phyloP scores from a whole-genome alignment of 2,329 filamentous ascomycete species.

The Paraconiothyrium sp. region DNA sequence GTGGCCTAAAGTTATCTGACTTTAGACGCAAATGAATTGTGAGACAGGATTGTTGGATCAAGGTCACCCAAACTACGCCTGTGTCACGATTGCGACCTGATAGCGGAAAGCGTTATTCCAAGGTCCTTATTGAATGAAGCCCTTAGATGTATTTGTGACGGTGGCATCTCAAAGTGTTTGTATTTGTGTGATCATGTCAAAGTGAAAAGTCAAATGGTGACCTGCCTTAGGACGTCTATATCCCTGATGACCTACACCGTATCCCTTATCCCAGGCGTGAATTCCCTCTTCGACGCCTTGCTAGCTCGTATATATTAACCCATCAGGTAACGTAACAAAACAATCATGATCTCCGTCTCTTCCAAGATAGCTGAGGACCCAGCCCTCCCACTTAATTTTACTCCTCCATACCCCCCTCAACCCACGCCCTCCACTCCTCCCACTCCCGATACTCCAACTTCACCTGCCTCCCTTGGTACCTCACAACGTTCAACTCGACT shows the following conservation, averaged over 20 bases:
- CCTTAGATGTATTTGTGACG: not conserved
- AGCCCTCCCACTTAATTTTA: not conserved
- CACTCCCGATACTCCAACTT: conserved; percentile 76
- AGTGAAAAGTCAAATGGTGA: not conserved
- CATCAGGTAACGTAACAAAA: not conserved
- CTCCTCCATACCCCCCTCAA: conserved; percentile 51
- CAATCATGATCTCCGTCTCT: not conserved
- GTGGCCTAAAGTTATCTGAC: no score
- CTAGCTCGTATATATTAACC: conserved; percentile 12
- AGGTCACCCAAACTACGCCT: no score
- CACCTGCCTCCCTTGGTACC: conserved; percentile 87
- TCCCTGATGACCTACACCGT: not conserved
- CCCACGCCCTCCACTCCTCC: conserved; percentile 82
- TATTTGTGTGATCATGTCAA: not conserved
- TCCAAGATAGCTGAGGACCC: not conserved
- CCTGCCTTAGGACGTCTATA: conserved; percentile 7
- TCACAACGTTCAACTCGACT: conserved; percentile 79
- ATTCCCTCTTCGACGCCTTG: conserved; percentile 13
- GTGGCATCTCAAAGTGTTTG: not conserved
- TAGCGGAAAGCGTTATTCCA: not conserved
- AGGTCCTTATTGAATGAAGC: not conserved
- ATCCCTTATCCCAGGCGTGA: conserved; percentile 1
- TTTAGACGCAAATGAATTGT: no score
- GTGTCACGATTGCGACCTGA: not conserved
- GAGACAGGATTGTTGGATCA: no score